Base-by-base conservation (phyloP, 257 asterid genomes). In the Galeopsis tetrahit region DNA sequence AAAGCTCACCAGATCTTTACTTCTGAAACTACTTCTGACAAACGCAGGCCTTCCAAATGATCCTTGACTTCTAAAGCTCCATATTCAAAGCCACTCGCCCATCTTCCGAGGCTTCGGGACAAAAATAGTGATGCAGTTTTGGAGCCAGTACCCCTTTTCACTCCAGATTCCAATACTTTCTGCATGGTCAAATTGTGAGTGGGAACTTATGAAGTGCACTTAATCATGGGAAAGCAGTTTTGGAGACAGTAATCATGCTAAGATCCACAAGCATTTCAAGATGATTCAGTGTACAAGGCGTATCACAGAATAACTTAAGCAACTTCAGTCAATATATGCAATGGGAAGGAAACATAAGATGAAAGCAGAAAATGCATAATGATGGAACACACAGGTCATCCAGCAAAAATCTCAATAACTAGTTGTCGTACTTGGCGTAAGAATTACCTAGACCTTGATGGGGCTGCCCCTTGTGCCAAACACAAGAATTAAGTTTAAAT, bases 161-260 rank as follows among this genome's bases (percentile, higher is more conserved):
- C 96, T 75, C 99, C 99, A 74, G 89, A 85, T 66, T 95, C 99
- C 66, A 95, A 71, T 68, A 86, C 82, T 81, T 87, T 85, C 98
- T 95, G 92, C 67, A 76, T 14, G 63, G 21, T 76, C 68, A 78
- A 75, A 55, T 61, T 67, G 63, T 35, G 66, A 75, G 63, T 67
- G 35, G 35, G 43, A 64, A 49, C n/a, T 67, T 33, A 55, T 74
- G 56, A 64, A 59, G 65, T 64, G 66, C 66, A 57, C 68, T 36
- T 65, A 35, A 34, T 55, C 14, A 46, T 21, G 28, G 28, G 28
- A 21, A 21, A 21, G 28, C 28, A 21, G 28, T 21, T 21, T 0
- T 21, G 28, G 28, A 21, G 28, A 21, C 28, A 38, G 49, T 51
- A 78, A 44, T n/a, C 67, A 51, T 15, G 13, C 10, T 3, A 65